Base-by-base conservation (phyloP, 129 eudicot genomes). In the Tanacetum coccineum region DNA sequence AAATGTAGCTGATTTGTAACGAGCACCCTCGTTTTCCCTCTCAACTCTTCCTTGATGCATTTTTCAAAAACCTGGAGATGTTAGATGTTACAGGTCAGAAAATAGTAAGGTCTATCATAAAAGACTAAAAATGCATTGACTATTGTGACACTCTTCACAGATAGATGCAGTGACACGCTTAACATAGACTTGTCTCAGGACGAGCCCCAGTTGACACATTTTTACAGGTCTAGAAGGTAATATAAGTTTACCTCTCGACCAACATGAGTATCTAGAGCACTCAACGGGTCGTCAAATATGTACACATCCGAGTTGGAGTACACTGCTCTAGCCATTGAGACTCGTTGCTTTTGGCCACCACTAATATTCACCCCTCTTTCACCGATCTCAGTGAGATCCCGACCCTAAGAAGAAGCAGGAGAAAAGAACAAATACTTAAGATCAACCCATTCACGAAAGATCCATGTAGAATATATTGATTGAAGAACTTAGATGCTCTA, bases 321-420 rank as follows among this genome's bases (percentile, higher is more conserved):
- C 2, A 93, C 98, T 59, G 98, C 98, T 79, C 98, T 82, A 53
- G 98, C 98, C 98, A 93, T 85, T 6, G 98, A 93, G 36, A 93
- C 92, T 78, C 98, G 79, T 82, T 93, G 98, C 83, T 84, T 93
- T 78, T 93, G 98, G 17, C 98, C 98, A 51, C 96, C 98, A 77
- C 98, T 93, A 60, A 93, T 88, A 73, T 93, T 93, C 71, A 93
- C 98, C 52, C 98, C 98, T 76, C 98, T 83, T 84, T 93, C 98
- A 56, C 98, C 98, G 66, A 93, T 93, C 77, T 93, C 98, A 13
- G 98, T 93, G 26, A 93, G 87, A 80, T 93, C 98, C 81, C 82
- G 80, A 52, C 98, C 98, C 98, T 93, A 58, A 22, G 17, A 76
- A 70, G 47, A 42, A 64, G 44, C 50, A 61, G 46, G 25, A 62